Evolutionary conservation across 805 yeast genomes (phyloP), one percentile per base, ranked within the genome.

Genomic region (Metahyphopichia silvanorum): DNA sequence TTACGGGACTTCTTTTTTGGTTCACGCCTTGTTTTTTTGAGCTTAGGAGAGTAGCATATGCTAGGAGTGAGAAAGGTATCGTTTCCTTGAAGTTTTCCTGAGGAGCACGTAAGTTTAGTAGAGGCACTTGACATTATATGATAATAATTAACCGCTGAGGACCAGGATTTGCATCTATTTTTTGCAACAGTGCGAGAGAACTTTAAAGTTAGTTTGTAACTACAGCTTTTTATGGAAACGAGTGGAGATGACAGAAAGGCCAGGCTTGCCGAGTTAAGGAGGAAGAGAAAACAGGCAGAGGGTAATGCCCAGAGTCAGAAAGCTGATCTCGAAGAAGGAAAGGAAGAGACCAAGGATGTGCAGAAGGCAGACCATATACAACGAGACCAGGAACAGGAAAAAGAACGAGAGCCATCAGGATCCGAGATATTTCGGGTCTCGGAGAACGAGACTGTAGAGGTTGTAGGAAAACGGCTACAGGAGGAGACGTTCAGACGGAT

Each of bases 401-500:
- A 15, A 15, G 21, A 24, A n/a, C 12, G 15, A 12, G 18, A 8
- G 12, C 25, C 21, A 2, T 27, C 16, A 21, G 27, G 25, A 22
- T 15, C 24, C 15, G 39, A 40, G 8, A 25, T 16, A n/a, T 29
- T 42, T 19, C 28, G 21, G 14, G 31, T 38, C 6, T 30, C 47
- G 31, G 30, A 46, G 31, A 24, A 33, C 21, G 62, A 53, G 33
- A 57, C 58, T 3, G 61, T 57, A 3, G 62, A 57, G 29, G 51
- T 44, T 8, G 37, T 52, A 15, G 52, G 60, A 2, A 32, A 39
- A n/a, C 35, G 43, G 17, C 44, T 52, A 9, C 59, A 57, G 33
- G 42, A 41, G 17, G 40, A 46, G 25, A 49, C 55, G 2, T 32
- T 50, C 17, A 28, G 33, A 25, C 11, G 20, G 12, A 26, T 29